Conservation (phyloP, 306 rosid genomes). For the Ochetophila trinervis region DNA sequence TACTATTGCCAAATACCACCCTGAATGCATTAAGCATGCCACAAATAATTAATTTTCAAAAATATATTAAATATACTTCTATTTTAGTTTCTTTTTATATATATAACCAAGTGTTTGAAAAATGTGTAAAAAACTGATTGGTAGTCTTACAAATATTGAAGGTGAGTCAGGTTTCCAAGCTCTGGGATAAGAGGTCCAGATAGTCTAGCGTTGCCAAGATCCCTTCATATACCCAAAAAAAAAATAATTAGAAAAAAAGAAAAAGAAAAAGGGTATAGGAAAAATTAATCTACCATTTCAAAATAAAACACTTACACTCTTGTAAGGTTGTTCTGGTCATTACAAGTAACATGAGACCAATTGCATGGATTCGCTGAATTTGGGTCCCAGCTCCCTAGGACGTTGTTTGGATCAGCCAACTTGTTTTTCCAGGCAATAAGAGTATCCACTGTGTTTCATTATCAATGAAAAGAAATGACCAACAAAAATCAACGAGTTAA, state of each 20-base stretch:
- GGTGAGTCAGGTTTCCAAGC: constrained; percentile 28
- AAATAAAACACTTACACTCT: constrained; percentile 24
- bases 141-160: constrained; percentile 26
- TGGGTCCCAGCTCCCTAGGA: constrained; percentile 37
- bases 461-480: not conserved
- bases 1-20: constrained; percentile 10
- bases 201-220: constrained; percentile 24
- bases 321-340: not conserved
- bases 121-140: no score
- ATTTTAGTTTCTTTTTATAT: not conserved
- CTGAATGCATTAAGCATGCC: constrained; percentile 5
- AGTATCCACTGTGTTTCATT: constrained; percentile 15
- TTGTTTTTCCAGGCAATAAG: constrained; percentile 20
- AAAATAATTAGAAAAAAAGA: not conserved
- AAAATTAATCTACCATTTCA: no score
- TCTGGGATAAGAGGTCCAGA: constrained; percentile 26
- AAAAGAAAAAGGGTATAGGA: not conserved
- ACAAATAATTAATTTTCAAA: no score
- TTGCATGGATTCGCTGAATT: constrained; percentile 28
- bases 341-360: constrained; percentile 33
- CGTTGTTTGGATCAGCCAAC: constrained; percentile 24
- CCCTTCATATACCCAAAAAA: constrained; percentile 18
- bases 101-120: no score
- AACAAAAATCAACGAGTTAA: no score
- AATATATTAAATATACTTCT: no score